Base-by-base conservation (phyloP, 1,284 basidiomycete genomes). In the Boletus austroedulis region DNA sequence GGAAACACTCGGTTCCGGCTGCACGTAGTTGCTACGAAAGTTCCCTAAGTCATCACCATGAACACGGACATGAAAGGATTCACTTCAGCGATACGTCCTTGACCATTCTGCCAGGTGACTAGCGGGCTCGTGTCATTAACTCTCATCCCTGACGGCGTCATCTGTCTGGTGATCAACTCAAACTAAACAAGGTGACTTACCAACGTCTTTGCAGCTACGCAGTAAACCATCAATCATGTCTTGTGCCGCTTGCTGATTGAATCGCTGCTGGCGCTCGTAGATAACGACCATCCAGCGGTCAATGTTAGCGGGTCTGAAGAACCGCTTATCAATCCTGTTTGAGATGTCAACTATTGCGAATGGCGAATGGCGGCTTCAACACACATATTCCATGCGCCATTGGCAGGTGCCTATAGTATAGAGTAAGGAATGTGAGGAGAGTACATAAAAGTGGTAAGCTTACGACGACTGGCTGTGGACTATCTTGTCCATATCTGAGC, bases 371-470 rank as follows among this genome's bases (percentile, higher is more conserved):
- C 50, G 17, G 10, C 29, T 32, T 19, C 32, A 34, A 65, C 74
- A 38, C 41, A 83, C 86, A 89, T 87, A 57, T 90, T 89, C 87
- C 87, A 89, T 1, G 80, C 72, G 15, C 88, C 89, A 46, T 88
- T 80, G n/a, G 70, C 72, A 0, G 86, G 85, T 48, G 69, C 70
- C 86, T 88, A 59, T 36, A 26, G 36, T 41, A 17, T 31, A 2
- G 12, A 44, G 21, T 62, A 31, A 59, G 46, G 29, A n/a, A 17
- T 28, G 14, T 28, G 19, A 21, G 32, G 17, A 28, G 1, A 43
- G 28, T 17, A 56, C 6, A 29, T 32, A 49, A 17, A 29, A 46
- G 21, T 43, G 10, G 29, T 44, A 26, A 21, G 69, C 83, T 64
- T 64, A 86, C 85, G 31, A 86, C 81, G 11, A 77, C 82, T 9